Conservation (phyloP, 306 rosid genomes). For the Quercus gilva region DNA sequence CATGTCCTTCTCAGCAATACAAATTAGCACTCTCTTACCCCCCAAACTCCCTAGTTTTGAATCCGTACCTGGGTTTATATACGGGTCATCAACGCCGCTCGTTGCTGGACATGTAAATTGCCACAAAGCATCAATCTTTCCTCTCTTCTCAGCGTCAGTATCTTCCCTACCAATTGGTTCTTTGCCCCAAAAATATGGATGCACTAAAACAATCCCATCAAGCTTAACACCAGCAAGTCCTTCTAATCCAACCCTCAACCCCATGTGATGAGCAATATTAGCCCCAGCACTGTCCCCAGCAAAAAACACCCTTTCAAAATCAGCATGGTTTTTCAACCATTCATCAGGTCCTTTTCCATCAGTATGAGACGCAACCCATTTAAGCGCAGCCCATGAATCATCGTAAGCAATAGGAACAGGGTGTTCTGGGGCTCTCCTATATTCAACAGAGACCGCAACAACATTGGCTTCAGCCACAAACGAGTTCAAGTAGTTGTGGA, state of each 20-base stretch:
- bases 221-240: constrained; percentile 37
- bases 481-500: constrained; percentile 39
- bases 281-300: constrained; percentile 82
- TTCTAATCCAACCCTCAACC: constrained; percentile 41
- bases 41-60: constrained; percentile 43
- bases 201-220: constrained; percentile 46
- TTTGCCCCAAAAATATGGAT: constrained; percentile 64
- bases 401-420: constrained; percentile 53
- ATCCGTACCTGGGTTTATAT: constrained; percentile 57
- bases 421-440: constrained; percentile 68
- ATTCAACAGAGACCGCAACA: constrained; percentile 62
- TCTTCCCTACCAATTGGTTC: constrained; percentile 42
- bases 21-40: constrained; percentile 50
- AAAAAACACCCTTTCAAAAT: constrained; percentile 43
- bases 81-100: constrained; percentile 55
- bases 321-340: constrained; percentile 53
- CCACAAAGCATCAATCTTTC: constrained; percentile 35
- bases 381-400: constrained; percentile 58
- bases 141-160: neutral
- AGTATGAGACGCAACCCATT: constrained; percentile 60
- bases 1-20: constrained; percentile 61
- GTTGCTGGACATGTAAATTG: constrained; percentile 36
- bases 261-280: constrained; percentile 54
- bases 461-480: constrained; percentile 36
- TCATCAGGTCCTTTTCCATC: neutral